Evolutionary conservation across 495 filamentous ascomycete genomes (phyloP).

Genomic region (Annulohypoxylon nitens): DNA sequence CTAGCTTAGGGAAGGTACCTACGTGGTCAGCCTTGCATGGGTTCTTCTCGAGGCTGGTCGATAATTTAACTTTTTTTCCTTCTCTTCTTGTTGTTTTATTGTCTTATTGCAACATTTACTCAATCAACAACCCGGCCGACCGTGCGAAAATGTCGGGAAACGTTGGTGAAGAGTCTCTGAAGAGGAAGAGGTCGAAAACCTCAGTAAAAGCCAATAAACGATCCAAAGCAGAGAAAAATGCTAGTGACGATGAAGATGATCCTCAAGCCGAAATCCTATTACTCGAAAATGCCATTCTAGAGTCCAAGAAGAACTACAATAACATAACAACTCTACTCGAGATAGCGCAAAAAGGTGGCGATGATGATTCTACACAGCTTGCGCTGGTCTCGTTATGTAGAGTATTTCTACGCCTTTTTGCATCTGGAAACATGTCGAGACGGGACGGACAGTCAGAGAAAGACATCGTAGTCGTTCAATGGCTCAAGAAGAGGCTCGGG

Average conservation of each 20-base stretch:
- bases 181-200: conserved; percentile 60
- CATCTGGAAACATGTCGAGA: conserved; percentile 76
- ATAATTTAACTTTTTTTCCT: conserved; percentile 29
- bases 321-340: conserved; percentile 82
- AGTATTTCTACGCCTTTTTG: conserved; percentile 87
- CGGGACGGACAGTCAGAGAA: conserved; percentile 73
- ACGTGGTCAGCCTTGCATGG: conserved; percentile 46
- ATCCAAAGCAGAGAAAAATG: conserved; percentile 55
- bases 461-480: conserved; percentile 78
- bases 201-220: conserved; percentile 56
- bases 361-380: conserved; percentile 59
- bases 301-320: conserved; percentile 92
- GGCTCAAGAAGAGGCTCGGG: conserved; percentile 79
- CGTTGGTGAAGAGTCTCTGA: conserved; percentile 45
- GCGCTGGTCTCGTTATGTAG: conserved; percentile 87
- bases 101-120: not conserved
- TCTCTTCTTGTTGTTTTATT: not conserved
- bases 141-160: conserved; percentile 48
- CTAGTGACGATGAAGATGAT: conserved; percentile 58
- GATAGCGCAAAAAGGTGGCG: conserved; percentile 61
- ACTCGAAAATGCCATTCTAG: conserved; percentile 81
- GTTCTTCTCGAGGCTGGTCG: conserved; percentile 40
- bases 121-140: not conserved
- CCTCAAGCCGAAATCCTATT: conserved; percentile 70
- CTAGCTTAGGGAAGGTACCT: not conserved